Evolutionary conservation across 139 green algal genomes (phyloP).

Genomic region (Gonium pectorale): DNA sequence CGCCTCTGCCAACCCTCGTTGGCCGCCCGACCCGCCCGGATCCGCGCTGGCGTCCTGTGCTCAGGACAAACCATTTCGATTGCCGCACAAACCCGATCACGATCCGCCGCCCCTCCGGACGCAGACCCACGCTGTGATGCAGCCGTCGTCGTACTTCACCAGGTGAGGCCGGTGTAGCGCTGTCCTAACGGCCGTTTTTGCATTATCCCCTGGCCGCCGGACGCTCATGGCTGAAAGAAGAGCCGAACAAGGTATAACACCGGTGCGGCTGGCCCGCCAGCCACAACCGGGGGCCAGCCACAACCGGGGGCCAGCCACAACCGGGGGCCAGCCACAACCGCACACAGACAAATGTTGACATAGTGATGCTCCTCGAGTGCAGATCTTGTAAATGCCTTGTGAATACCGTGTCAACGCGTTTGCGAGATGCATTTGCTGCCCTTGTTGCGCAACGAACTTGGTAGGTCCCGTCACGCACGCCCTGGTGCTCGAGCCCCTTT

Average conservation of each 20-base stretch:
- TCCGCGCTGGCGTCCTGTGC: not conserved
- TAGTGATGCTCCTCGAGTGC: too few species aligned
- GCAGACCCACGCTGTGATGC: constrained; percentile 33
- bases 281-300: not conserved
- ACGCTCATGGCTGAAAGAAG: not conserved
- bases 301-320: not conserved
- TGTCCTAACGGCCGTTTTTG: not conserved
- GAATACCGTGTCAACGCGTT: not conserved
- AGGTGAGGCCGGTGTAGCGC: not conserved
- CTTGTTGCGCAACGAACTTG: not conserved
- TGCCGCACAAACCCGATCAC: not conserved
- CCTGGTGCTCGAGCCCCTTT: too few species aligned
- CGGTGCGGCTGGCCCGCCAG: not conserved
- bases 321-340: too few species aligned
- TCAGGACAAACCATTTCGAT: not conserved
- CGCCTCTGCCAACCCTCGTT: too few species aligned
- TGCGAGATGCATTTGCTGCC: not conserved
- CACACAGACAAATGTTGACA: too few species aligned
- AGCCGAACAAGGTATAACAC: not conserved
- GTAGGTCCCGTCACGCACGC: too few species aligned
- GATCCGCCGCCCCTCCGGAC: not conserved
- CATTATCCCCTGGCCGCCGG: not conserved
- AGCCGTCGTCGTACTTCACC: constrained; percentile 27
- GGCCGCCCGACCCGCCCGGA: not conserved
- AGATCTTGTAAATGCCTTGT: too few species aligned